A percentile compares a stretch with the other conserved stretches of the same genome.
Conservation (phyloP, 352 stramenopile genomes). For the Phytophthora melonis region DNA sequence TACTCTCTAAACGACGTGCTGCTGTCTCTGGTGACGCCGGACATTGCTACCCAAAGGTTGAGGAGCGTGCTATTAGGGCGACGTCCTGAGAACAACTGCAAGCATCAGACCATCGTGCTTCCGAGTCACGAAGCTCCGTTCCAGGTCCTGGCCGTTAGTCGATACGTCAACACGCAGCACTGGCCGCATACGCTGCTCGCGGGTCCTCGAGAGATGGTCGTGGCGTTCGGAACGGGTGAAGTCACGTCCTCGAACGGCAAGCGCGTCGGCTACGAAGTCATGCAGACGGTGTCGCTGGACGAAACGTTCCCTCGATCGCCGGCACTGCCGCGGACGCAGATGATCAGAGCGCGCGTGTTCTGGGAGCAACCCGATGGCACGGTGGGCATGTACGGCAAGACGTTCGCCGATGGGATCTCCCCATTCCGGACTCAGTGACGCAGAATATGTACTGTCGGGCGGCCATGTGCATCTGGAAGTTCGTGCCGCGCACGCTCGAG, state of each 20-base stretch:
- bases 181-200: slow-evolving; percentile 32
- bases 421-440: slow-evolving; percentile 30
- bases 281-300: slow-evolving; percentile 27
- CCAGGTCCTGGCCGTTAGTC: slow-evolving; percentile 24
- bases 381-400: slow-evolving; percentile 34
- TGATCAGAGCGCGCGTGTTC: slow-evolving; percentile 32
- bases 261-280: slow-evolving; percentile 32
- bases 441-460: slow-evolving; percentile 25
- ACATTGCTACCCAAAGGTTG: slow-evolving; percentile 26
- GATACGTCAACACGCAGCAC: slow-evolving; percentile 26
- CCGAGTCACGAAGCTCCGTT: slow-evolving; percentile 16
- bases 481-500: slow-evolving; percentile 31
- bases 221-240: slow-evolving; percentile 21
- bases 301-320: slow-evolving; percentile 1
- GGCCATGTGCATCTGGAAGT: slow-evolving; percentile 32
- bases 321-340: slow-evolving; percentile 22
- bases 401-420: slow-evolving; percentile 31
- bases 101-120: slow-evolving; percentile 13
- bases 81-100: slow-evolving; percentile 20
- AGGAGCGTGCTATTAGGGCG: slow-evolving; percentile 22
- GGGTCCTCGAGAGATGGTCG: slow-evolving; percentile 29
- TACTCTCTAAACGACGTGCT: slow-evolving; percentile 31
- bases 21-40: slow-evolving; percentile 18
- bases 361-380: slow-evolving; percentile 28
- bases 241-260: slow-evolving; percentile 18